Percentiles rank a stretch among this genome's conserved stretches.
Conservation (phyloP, 1,284 basidiomycete species). For the Agroathelia rolfsii region DNA sequence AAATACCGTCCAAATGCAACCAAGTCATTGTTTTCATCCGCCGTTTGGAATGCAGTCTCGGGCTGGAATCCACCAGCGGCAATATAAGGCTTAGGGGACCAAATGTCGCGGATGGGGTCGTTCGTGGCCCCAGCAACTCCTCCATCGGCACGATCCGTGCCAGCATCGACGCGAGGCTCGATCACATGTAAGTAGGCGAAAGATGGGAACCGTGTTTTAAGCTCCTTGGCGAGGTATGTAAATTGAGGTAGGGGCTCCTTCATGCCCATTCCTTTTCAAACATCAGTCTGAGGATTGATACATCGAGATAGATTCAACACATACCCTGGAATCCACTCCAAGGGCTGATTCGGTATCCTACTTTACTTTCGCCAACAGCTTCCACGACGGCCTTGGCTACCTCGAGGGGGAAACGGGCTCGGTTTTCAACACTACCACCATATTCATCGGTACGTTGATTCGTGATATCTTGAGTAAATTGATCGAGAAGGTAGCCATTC, state of each 20-base stretch:
- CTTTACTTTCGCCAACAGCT: conserved; percentile 19
- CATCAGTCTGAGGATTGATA: too few species aligned
- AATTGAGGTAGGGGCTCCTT: conserved; percentile 26
- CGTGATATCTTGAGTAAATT: conserved; percentile 28
- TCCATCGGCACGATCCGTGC: too few species aligned
- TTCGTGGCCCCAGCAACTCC: conserved; percentile 17
- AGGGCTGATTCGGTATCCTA: conserved; percentile 34
- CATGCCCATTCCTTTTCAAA: conserved; percentile 28
- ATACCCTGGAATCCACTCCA: conserved; percentile 23
- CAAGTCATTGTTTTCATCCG: conserved; percentile 24
- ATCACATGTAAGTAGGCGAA: conserved; percentile 39
- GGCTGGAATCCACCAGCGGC: conserved; percentile 25
- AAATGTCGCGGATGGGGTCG: conserved; percentile 21
- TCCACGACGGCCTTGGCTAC: conserved; percentile 25
- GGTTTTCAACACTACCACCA: conserved; percentile 47
- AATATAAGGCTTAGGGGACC: conserved; percentile 21
- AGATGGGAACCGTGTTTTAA: conserved; percentile 22
- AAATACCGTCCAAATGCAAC: conserved; percentile 38
- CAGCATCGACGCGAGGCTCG: conserved; percentile 23
- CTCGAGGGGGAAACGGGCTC: conserved; percentile 37
- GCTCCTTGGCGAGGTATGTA: conserved; percentile 17
- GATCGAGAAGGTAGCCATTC: conserved; percentile 31
- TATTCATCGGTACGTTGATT: conserved; percentile 53
- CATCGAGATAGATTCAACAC: too few species aligned
- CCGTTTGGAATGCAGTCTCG: conserved; percentile 17